Conservation (phyloP, 2,329 filamentous ascomycete species). For the Cladosporium phlei region DNA sequence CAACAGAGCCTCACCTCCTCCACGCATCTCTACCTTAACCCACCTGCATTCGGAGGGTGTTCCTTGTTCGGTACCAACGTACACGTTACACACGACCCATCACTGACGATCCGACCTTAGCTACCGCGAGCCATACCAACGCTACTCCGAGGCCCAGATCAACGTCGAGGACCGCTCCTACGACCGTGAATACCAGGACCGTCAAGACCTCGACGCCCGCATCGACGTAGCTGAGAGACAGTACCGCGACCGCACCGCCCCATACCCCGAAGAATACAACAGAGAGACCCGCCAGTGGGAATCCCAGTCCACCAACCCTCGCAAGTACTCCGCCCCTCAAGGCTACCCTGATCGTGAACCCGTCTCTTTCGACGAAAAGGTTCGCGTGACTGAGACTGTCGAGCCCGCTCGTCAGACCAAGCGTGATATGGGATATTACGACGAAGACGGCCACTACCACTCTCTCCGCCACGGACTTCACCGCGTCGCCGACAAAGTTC, state of each 20-base stretch:
- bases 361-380: constrained; percentile 38
- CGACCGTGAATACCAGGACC: constrained; percentile 42
- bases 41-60: constrained; percentile 19
- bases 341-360: constrained; percentile 36
- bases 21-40: constrained; percentile 15
- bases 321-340: constrained; percentile 30
- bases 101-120: constrained; percentile 35
- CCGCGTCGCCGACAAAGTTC: constrained; percentile 60
- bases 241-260: constrained; percentile 37
- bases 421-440: constrained; percentile 73
- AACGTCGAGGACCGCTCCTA: constrained; percentile 55
- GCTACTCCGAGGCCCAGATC: constrained; percentile 61
- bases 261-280: constrained; percentile 37
- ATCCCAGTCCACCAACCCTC: constrained; percentile 37
- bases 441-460: constrained; percentile 72
- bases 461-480: constrained; percentile 67
- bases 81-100: constrained; percentile 17
- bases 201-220: constrained; percentile 53
- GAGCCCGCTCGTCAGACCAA: constrained; percentile 38
- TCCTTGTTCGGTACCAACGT: constrained; percentile 14
- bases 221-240: constrained; percentile 51
- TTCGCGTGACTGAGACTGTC: constrained; percentile 49
- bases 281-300: constrained; percentile 32
- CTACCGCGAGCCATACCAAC: constrained; percentile 52
- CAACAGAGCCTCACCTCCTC: constrained; percentile 25